Evolutionary conservation across 2,329 filamentous ascomycete species (phyloP).

Genomic region (Arthroderma sp.): DNA sequence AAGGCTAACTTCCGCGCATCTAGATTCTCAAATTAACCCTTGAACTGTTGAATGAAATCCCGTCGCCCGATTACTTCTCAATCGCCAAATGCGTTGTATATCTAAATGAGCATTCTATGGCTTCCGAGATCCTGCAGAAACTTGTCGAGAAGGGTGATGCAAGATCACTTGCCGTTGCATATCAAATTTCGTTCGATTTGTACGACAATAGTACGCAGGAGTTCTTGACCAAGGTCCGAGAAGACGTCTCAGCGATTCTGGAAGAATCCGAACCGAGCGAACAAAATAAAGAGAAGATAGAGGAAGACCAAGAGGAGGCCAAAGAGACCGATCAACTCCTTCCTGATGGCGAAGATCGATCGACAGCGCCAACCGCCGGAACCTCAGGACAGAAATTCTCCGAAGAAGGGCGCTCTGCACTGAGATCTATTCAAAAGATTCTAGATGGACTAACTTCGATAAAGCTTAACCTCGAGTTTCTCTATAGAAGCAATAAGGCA

Average conservation of each 20-base stretch:
- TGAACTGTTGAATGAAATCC: slow-evolving; percentile 87
- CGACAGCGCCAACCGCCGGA: slow-evolving; percentile 41
- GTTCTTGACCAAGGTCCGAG: slow-evolving; percentile 79
- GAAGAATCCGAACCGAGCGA: slow-evolving; percentile 26
- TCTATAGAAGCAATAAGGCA: slow-evolving; percentile 89
- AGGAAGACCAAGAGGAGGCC: slow-evolving; percentile 42
- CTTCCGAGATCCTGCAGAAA: slow-evolving; percentile 69
- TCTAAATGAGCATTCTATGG: slow-evolving; percentile 80
- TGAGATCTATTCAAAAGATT: slow-evolving; percentile 45
- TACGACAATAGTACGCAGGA: slow-evolving; percentile 99
- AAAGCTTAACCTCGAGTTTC: slow-evolving; percentile 86
- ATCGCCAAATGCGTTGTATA: slow-evolving; percentile 98
- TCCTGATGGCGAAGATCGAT: slow-evolving; percentile 26
- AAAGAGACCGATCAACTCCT: slow-evolving; percentile 38
- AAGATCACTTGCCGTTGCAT: slow-evolving; percentile 70
- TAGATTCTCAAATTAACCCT: slow-evolving; percentile 82
- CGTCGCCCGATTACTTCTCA: slow-evolving; percentile 89
- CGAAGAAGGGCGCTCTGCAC: slow-evolving; percentile 41
- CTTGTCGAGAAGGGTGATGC: slow-evolving; percentile 68
- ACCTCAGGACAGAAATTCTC: slow-evolving; percentile 27
- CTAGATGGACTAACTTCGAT: slow-evolving; percentile 88
- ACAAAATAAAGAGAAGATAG: slow-evolving; percentile 38
- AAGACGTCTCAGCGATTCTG: slow-evolving; percentile 52
- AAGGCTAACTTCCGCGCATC: neutral
- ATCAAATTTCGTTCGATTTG: slow-evolving; percentile 94